A percentile compares a stretch with the other conserved stretches of the same genome.
Conservation (phyloP, 2,329 filamentous ascomycete genomes). For the Stromatinia cepivora region DNA sequence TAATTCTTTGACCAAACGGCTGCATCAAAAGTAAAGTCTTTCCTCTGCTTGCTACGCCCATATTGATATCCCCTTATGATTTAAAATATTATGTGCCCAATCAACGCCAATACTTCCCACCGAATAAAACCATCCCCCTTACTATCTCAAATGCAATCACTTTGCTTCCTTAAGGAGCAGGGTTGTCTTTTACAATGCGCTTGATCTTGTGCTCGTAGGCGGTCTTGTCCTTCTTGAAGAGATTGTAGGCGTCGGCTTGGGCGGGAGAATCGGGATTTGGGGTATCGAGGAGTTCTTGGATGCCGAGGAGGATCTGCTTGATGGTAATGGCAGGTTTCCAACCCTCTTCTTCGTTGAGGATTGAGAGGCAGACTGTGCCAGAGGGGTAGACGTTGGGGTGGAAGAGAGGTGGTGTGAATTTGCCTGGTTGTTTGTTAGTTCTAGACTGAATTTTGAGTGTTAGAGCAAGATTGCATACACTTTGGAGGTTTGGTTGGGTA, state of each 20-base stretch:
- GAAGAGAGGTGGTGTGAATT: constrained; percentile 93
- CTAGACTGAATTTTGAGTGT: constrained; percentile 31
- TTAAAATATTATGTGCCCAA: constrained; percentile 8
- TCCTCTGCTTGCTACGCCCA: constrained; percentile 17
- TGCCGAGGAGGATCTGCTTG: constrained; percentile 94
- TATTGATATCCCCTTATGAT: constrained; percentile 12
- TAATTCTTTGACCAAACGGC: neutral
- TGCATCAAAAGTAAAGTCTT: constrained; percentile 12
- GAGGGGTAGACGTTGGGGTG: constrained; percentile 99
- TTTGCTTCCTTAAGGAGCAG: constrained; percentile 57
- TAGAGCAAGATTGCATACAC: constrained; percentile 60
- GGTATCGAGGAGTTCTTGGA: constrained; percentile 93
- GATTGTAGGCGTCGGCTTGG: constrained; percentile 94
- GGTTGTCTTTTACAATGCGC: constrained; percentile 86
- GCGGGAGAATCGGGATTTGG: constrained; percentile 96
- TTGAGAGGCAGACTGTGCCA: constrained; percentile 94
- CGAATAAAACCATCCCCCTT: neutral
- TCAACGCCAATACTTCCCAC: constrained; percentile 20
- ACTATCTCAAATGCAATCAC: constrained; percentile 6
- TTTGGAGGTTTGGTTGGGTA: constrained; percentile 99
- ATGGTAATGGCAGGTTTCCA: constrained; percentile 99
- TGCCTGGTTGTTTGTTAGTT: constrained; percentile 55
- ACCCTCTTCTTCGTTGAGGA: constrained; percentile 95
- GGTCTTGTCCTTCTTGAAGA: constrained; percentile 84
- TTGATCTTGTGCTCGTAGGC: constrained; percentile 90